These are phyloP conservation scores for Trypanosoma scelopori DNA, from an alignment of 208 protist species.

Conservation along the genomic window DNA sequence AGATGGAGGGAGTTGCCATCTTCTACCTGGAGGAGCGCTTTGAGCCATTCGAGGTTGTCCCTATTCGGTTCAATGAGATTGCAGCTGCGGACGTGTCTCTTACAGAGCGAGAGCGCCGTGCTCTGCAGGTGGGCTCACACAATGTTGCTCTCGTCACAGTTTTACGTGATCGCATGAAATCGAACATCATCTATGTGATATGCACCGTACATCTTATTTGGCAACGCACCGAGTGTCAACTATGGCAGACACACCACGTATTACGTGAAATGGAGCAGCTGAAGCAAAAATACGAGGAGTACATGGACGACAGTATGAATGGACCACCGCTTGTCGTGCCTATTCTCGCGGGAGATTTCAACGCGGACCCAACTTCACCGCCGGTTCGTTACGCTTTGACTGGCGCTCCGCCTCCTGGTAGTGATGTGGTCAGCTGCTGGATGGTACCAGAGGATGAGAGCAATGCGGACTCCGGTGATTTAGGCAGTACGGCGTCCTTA, in stretches of 20 bases:
- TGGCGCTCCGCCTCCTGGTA: slow-evolving; percentile 34
- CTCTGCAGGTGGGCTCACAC: slow-evolving; percentile 70
- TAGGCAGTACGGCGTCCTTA: not conserved
- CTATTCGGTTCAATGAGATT: slow-evolving; percentile 73
- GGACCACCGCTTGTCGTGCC: slow-evolving; percentile 31
- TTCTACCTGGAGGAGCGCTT: slow-evolving; percentile 73
- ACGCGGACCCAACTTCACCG: slow-evolving; percentile 57
- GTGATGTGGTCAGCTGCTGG: slow-evolving; percentile 56
- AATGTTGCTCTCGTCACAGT: slow-evolving; percentile 83
- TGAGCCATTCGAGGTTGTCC: slow-evolving; percentile 49
- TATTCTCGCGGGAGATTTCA: slow-evolving; percentile 83
- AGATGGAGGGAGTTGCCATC: slow-evolving; percentile 86
- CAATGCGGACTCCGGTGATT: not conserved
- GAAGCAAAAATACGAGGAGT: slow-evolving; percentile 51
- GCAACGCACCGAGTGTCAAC: slow-evolving; percentile 76
- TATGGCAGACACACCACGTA: slow-evolving; percentile 80
- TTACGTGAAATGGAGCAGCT: slow-evolving; percentile 52
- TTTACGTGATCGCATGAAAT: slow-evolving; percentile 50
- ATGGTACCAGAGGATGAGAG: not conserved
- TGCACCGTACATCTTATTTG: slow-evolving; percentile 76
- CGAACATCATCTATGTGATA: slow-evolving; percentile 57
- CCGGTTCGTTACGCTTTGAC: slow-evolving; percentile 50
- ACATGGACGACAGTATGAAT: not conserved
- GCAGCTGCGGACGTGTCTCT: slow-evolving; percentile 53
- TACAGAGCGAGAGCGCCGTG: slow-evolving; percentile 56